These are phyloP conservation scores for Clarireedia sp. DNA, from an alignment of 2,329 filamentous ascomycete genomes.

Conservation along the genomic window DNA sequence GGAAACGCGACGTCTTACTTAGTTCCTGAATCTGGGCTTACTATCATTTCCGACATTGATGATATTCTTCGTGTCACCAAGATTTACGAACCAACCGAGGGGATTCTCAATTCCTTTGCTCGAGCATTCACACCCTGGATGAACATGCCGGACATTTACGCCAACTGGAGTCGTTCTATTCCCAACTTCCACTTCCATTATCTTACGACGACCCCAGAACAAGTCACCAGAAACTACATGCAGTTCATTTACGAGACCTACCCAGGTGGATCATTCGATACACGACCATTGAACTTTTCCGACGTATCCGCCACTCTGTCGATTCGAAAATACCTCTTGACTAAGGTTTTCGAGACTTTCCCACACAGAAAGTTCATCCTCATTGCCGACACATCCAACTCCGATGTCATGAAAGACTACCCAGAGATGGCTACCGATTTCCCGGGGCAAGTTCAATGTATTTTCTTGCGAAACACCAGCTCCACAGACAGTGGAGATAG, in stretches of 20 bases:
- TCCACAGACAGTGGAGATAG: constrained; percentile 58
- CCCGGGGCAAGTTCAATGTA: constrained; percentile 67
- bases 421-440: constrained; percentile 55
- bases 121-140: constrained; percentile 62
- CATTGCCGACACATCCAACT: constrained; percentile 68
- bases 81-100: constrained; percentile 69
- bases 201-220: constrained; percentile 72
- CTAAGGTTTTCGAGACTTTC: constrained; percentile 67
- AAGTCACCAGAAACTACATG: constrained; percentile 72
- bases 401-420: constrained; percentile 64
- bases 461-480: constrained; percentile 67
- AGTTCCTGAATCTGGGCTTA: constrained; percentile 61
- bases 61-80: constrained; percentile 75
- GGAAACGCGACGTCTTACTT: constrained; percentile 73
- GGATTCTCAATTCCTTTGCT: constrained; percentile 69
- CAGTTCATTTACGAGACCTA: constrained; percentile 72
- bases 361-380: constrained; percentile 69
- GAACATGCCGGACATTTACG: constrained; percentile 74
- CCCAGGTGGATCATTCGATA: constrained; percentile 63
- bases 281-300: constrained; percentile 71
- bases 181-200: constrained; percentile 72
- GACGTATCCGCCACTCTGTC: constrained; percentile 63
- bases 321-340: constrained; percentile 61
- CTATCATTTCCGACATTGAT: constrained; percentile 70
- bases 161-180: constrained; percentile 62